Conservation (phyloP, 805 yeast species). For the Spencermartinsiella europaea region DNA sequence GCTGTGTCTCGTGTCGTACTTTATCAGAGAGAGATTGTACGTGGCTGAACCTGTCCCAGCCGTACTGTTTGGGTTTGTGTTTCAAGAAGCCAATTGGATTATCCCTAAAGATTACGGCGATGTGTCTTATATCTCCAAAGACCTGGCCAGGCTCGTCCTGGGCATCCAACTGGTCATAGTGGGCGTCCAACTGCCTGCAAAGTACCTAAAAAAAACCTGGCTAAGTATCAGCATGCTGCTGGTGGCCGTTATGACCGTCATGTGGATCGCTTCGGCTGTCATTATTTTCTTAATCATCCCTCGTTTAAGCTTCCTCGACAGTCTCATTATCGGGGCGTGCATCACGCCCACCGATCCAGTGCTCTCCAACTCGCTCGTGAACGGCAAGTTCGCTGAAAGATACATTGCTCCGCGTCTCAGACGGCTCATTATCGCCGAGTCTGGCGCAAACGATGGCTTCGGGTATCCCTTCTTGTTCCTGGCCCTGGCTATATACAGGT, state of each 20-base stretch:
- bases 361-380: constrained; percentile 65
- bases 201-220: constrained; percentile 59
- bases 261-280: constrained; percentile 61
- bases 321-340: constrained; percentile 60
- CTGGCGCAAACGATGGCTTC: constrained; percentile 69
- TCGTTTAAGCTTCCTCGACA: constrained; percentile 47
- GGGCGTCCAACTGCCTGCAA: constrained; percentile 67
- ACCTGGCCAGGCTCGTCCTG: constrained; percentile 56
- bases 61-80: constrained; percentile 53
- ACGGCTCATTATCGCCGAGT: constrained; percentile 60
- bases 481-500: constrained; percentile 49
- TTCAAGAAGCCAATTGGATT: constrained; percentile 55
- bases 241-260: constrained; percentile 64
- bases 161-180: constrained; percentile 70
- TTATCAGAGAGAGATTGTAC: constrained; percentile 53
- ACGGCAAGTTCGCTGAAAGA: constrained; percentile 63
- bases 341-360: constrained; percentile 78
- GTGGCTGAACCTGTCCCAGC: constrained; percentile 68
- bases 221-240: constrained; percentile 51
- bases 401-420: constrained; percentile 57
- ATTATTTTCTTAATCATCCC: constrained; percentile 61
- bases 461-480: constrained; percentile 58
- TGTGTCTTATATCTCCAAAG: constrained; percentile 46
- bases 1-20: constrained; percentile 53
- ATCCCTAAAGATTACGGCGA: constrained; percentile 49